Evolutionary conservation across 2,329 filamentous ascomycete genomes (phyloP), one percentile per base, ranked within the genome.

Genomic region (Amauroascus verrucosus): DNA sequence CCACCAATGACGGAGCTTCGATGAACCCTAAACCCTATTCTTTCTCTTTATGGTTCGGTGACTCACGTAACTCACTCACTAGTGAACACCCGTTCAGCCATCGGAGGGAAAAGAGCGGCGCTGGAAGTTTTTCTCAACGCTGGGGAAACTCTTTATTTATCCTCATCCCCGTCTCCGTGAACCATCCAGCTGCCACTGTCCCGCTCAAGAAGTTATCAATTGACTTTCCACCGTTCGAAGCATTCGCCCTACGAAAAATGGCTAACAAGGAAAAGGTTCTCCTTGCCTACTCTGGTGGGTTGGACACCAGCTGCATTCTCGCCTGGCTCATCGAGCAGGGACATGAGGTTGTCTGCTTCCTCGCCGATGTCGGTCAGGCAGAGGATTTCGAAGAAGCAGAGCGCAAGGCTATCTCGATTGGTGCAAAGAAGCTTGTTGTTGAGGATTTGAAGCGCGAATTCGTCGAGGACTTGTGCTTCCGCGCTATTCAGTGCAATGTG

Each of bases 391-490:
- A 80, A 44, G 83, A 77, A 55, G 86, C 85, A 55, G 80, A 85
- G 71, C 77, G 79, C 65, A 89, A 90, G 78, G 85, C 84, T 52
- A 55, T 81, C 58, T 78, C 79, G 69, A 79, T 87, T 58, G 84
- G 84, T 63, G 84, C 84, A 20, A 73, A 79, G 71, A 79, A 80
- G 72, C 79, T 83, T 68, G 67, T 78, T 58, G 76, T 82, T 59
- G 71, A 76, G 58, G 73, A 93, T 67, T 77, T 91, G 52, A 80
- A 82, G 63, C 76, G 77, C 61, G 84, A 88, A 70, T 90, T 93
- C 64, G 80, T 93, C 60, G 84, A 89, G 62, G 80, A 91, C 74
- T 77, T 93, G 43, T 85, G 84, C 75, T 90, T 84, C 79, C 83
- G 80, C 50, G 86, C 87, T 57, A 80, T 93, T 58, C 84, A 88